A percentile compares a stretch with the other conserved stretches of the same genome.
phyloP scores from a whole-genome alignment of 2,329 filamentous ascomycete species.

The Grosmannia huntii region DNA sequence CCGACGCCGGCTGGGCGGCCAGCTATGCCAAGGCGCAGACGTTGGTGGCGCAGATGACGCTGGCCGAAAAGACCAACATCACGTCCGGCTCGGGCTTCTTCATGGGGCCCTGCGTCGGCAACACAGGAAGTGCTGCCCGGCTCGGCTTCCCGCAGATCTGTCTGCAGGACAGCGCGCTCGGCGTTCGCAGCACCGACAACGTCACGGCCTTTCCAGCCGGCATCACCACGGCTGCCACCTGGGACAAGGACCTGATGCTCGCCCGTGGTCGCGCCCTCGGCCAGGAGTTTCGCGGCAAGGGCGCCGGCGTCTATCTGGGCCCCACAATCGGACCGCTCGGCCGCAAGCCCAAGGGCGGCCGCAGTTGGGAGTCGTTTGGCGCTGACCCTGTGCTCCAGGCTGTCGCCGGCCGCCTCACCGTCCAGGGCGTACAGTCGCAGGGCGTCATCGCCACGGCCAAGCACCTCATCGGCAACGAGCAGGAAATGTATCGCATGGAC shows the following conservation, averaged over 20 bases:
- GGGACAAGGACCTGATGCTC: conserved; percentile 60
- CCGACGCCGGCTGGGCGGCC: conserved; percentile 44
- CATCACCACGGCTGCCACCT: conserved; percentile 65
- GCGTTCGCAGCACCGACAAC: conserved; percentile 60
- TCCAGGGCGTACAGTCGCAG: conserved; percentile 69
- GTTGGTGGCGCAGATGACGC: conserved; percentile 61
- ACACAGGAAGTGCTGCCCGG: conserved; percentile 57
- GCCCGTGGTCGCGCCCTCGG: conserved; percentile 55
- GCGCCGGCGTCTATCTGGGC: conserved; percentile 57
- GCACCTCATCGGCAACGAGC: conserved; percentile 63
- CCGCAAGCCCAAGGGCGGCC: conserved; percentile 57
- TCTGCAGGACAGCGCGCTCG: conserved; percentile 58
- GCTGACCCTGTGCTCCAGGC: conserved; percentile 60
- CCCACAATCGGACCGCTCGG: conserved; percentile 60
- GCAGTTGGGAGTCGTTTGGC: conserved; percentile 67
- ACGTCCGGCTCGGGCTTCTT: conserved; percentile 58
- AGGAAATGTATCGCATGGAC: conserved; percentile 51
- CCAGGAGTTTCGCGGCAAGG: conserved; percentile 60
- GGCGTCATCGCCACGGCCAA: conserved; percentile 77
- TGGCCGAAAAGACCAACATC: conserved; percentile 71
- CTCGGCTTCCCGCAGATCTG: conserved; percentile 62
- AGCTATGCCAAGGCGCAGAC: conserved; percentile 57
- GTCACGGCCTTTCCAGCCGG: conserved; percentile 67
- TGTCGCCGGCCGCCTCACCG: conserved; percentile 55
- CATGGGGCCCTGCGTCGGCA: conserved; percentile 67